phyloP scores from a whole-genome alignment of 1,284 basidiomycete species.

The Sporisorium graminicola region DNA sequence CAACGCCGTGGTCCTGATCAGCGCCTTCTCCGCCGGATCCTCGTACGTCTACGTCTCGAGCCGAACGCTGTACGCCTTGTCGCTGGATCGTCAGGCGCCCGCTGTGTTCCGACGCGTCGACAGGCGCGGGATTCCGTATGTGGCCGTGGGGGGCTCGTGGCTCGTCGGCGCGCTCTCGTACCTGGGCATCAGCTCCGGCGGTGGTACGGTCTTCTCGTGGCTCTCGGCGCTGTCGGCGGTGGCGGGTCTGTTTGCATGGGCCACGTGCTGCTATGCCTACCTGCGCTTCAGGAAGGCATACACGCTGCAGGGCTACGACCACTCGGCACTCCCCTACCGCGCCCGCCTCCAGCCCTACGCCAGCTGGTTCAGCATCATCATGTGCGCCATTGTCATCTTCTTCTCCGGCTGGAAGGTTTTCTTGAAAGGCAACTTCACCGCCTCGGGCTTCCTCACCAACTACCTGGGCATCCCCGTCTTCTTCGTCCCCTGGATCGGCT shows the following conservation, averaged over 20 bases:
- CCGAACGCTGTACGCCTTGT: conserved; percentile 80
- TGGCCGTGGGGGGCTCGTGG: conserved; percentile 78
- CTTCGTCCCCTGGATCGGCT: conserved; percentile 79
- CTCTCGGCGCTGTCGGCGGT: conserved; percentile 77
- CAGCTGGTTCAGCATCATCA: conserved; percentile 52
- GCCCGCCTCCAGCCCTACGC: conserved; percentile 69
- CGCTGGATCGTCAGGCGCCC: conserved; percentile 82
- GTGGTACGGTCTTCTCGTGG: conserved; percentile 75
- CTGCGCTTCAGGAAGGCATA: conserved; percentile 79
- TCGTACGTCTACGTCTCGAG: conserved; percentile 86
- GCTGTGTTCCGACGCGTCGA: conserved; percentile 78
- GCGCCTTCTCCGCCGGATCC: conserved; percentile 87
- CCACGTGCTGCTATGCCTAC: conserved; percentile 81
- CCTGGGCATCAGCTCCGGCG: conserved; percentile 71
- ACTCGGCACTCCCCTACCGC: conserved; percentile 73
- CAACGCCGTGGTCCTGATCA: conserved; percentile 82
- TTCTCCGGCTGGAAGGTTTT: conserved; percentile 71
- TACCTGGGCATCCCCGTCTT: conserved; percentile 82
- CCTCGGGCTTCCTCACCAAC: conserved; percentile 80
- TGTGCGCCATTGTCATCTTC: conserved; percentile 56
- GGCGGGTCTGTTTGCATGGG: conserved; percentile 83
- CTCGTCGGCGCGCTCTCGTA: conserved; percentile 79
- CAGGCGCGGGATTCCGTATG: conserved; percentile 80
- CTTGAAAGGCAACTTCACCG: conserved; percentile 58
- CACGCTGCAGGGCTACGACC: conserved; percentile 75